Evolutionary conservation across 2,329 filamentous ascomycete genomes (phyloP).

Genomic region (Pestalotiopsis sp.): DNA sequence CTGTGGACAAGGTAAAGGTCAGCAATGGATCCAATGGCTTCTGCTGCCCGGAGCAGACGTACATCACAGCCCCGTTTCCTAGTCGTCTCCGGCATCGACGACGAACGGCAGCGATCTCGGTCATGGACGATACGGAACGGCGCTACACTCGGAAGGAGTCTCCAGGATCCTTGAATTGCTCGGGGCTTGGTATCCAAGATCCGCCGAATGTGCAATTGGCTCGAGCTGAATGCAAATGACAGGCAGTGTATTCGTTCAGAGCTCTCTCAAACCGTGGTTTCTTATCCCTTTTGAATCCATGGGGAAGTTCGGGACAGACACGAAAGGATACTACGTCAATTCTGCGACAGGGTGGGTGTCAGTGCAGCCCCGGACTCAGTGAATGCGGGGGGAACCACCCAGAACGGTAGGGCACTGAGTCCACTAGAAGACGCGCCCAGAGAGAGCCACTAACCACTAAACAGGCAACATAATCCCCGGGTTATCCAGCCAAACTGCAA

Average conservation of each 20-base stretch:
- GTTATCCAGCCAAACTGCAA: background rate
- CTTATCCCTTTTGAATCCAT: constrained; percentile 3
- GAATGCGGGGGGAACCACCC: background rate
- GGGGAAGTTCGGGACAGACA: background rate
- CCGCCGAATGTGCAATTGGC: background rate
- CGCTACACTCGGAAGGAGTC: background rate
- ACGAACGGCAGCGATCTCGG: background rate
- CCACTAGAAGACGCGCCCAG: background rate
- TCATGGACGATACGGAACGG: background rate
- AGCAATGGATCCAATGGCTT: background rate
- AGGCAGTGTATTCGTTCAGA: background rate
- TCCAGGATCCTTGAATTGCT: background rate
- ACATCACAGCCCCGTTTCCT: constrained; percentile 7
- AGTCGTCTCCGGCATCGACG: constrained; percentile 1
- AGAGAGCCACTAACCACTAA: background rate
- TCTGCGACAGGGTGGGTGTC: background rate
- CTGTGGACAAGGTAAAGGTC: background rate
- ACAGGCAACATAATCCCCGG: background rate
- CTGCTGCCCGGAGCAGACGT: background rate
- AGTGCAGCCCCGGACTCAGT: background rate
- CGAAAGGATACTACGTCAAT: background rate
- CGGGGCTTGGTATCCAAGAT: background rate
- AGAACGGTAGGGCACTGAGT: background rate
- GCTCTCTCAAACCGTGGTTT: background rate
- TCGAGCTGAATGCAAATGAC: background rate